Conservation (phyloP, 306 rosid species). For the Astragalus membranaceus region DNA sequence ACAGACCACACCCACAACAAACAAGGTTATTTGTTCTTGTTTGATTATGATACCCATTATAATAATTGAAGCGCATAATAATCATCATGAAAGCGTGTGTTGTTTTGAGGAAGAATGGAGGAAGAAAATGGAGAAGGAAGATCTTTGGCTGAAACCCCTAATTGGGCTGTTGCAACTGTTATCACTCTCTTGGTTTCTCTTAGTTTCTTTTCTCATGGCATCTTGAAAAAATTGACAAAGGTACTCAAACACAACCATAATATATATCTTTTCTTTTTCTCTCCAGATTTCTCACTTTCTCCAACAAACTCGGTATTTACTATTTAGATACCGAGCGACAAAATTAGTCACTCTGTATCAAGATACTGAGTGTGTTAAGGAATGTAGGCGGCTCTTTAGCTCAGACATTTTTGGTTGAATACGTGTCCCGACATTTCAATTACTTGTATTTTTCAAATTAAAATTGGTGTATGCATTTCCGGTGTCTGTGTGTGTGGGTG, state of each 20-base stretch:
- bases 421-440: too few species aligned
- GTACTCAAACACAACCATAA: conserved; percentile 18
- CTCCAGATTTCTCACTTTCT: background rate
- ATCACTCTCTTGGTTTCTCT: conserved; percentile 50
- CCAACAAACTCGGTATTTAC: background rate
- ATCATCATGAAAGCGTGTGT: conserved; percentile 5
- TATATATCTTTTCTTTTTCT: background rate
- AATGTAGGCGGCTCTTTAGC: too few species aligned
- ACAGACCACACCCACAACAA: background rate
- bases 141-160: conserved; percentile 72
- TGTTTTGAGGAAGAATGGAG: conserved; percentile 38
- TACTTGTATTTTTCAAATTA: too few species aligned
- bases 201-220: conserved; percentile 53
- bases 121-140: conserved; percentile 40
- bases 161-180: conserved; percentile 86
- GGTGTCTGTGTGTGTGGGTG: too few species aligned
- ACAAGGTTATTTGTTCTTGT: background rate
- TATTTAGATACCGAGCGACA: too few species aligned
- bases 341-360: too few species aligned
- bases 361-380: too few species aligned
- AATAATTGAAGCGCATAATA: background rate
- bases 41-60: background rate
- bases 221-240: conserved; percentile 44
- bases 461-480: too few species aligned
- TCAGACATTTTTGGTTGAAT: too few species aligned